Evolutionary conservation across 2,329 filamentous ascomycete species (phyloP).

Genomic region (Coniella vitis): DNA sequence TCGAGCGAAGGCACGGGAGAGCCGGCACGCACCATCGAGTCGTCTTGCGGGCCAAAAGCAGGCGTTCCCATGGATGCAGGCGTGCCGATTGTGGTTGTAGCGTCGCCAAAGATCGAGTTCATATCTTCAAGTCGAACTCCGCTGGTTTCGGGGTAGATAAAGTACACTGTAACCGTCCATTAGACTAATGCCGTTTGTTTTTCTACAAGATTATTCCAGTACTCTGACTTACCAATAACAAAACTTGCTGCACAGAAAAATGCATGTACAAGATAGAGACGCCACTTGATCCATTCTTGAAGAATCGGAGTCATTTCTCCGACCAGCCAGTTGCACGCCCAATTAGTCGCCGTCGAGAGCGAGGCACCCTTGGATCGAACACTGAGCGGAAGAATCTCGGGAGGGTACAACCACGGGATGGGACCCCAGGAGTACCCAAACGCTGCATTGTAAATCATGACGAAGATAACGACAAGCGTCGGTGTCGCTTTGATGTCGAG

Average conservation of each 20-base stretch:
- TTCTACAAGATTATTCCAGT: no score
- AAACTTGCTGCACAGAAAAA: conserved; percentile 97
- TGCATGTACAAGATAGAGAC: conserved; percentile 88
- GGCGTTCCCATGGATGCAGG: conserved; percentile 74
- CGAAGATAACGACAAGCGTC: conserved; percentile 81
- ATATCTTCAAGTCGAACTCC: conserved; percentile 95
- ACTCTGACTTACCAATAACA: conserved; percentile 84
- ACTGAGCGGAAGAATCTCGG: conserved; percentile 94
- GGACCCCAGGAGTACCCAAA: conserved; percentile 96
- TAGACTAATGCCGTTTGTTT: background rate
- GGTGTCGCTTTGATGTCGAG: conserved; percentile 75
- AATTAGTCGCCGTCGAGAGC: conserved; percentile 92
- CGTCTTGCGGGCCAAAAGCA: conserved; percentile 63
- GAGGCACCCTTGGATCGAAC: conserved; percentile 96
- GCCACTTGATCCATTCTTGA: conserved; percentile 88
- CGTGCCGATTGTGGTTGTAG: conserved; percentile 72
- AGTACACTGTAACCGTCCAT: conserved; percentile 63
- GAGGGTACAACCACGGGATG: conserved; percentile 95
- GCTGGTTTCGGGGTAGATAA: conserved; percentile 94
- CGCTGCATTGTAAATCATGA: conserved; percentile 97
- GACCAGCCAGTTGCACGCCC: conserved; percentile 97
- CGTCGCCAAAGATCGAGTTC: conserved; percentile 90
- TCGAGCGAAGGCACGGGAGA: conserved; percentile 78
- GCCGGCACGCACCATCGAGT: conserved; percentile 65
- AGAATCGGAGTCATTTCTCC: conserved; percentile 91